Evolutionary conservation across 1,284 basidiomycete species (phyloP).

Genomic region (Termitomyces sp.): DNA sequence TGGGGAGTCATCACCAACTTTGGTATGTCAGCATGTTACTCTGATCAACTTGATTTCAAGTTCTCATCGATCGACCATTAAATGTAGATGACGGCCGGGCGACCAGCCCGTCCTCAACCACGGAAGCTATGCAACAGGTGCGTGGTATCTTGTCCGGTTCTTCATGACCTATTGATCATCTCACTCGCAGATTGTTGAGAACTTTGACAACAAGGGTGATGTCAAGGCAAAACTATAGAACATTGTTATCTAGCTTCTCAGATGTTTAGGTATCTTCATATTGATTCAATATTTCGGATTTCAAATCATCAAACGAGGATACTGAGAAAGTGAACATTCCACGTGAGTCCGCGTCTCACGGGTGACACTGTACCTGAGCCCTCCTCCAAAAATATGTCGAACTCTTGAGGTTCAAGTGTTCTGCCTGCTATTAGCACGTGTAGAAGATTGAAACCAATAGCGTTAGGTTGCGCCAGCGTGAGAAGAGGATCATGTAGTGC

Average conservation of each 20-base stretch:
- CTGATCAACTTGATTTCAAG: not conserved
- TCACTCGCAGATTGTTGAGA: constrained; percentile 58
- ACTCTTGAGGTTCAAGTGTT: too few relatives aligned
- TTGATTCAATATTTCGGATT: not conserved
- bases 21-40: constrained; percentile 39
- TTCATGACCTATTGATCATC: not conserved
- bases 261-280: not conserved
- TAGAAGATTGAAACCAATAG: too few relatives aligned
- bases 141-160: constrained; percentile 9
- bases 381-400: too few relatives aligned
- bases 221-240: constrained; percentile 31
- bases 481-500: too few relatives aligned
- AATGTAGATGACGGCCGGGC: constrained; percentile 65
- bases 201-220: constrained; percentile 67
- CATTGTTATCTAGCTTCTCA: not conserved
- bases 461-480: too few relatives aligned
- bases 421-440: too few relatives aligned
- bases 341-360: too few relatives aligned
- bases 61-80: constrained; percentile 2
- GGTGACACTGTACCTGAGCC: too few relatives aligned
- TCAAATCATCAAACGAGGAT: not conserved
- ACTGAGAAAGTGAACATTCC: too few relatives aligned
- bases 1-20: constrained; percentile 85
- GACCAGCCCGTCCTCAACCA: constrained; percentile 68
- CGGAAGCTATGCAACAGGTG: constrained; percentile 75